These are phyloP conservation scores for Phialophora tarda DNA, from an alignment of 2,329 filamentous ascomycete species.

Conservation along the genomic window DNA sequence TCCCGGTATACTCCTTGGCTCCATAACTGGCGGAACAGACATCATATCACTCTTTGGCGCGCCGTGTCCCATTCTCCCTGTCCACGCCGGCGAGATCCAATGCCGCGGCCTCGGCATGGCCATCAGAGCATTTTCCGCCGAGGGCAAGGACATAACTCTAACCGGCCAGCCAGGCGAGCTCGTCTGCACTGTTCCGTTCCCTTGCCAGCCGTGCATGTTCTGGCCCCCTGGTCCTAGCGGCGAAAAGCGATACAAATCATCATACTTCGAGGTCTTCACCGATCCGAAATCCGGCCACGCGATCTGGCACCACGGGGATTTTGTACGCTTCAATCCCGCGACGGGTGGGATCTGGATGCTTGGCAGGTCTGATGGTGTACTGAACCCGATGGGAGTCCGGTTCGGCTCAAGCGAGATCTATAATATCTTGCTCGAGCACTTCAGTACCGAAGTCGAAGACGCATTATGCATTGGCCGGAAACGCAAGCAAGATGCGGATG, in stretches of 20 bases:
- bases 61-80: slow-evolving; percentile 76
- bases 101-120: slow-evolving; percentile 80
- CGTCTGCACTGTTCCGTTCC: slow-evolving; percentile 84
- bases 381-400: slow-evolving; percentile 88
- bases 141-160: slow-evolving; percentile 62
- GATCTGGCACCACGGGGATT: slow-evolving; percentile 93
- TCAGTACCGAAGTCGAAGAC: slow-evolving; percentile 77
- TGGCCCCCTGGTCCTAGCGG: slow-evolving; percentile 71
- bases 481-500: slow-evolving; percentile 73
- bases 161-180: slow-evolving; percentile 80
- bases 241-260: slow-evolving; percentile 75
- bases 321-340: slow-evolving; percentile 71
- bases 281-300: slow-evolving; percentile 48
- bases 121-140: slow-evolving; percentile 62
- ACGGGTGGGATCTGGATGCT: slow-evolving; percentile 88
- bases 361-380: slow-evolving; percentile 85
- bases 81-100: slow-evolving; percentile 76
- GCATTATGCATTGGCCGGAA: slow-evolving; percentile 85
- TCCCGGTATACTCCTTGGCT: slow-evolving; percentile 78
- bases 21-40: slow-evolving; percentile 94
- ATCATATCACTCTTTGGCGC: slow-evolving; percentile 95
- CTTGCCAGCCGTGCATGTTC: slow-evolving; percentile 88
- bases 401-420: slow-evolving; percentile 97
- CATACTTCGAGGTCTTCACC: slow-evolving; percentile 86
- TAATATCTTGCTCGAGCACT: slow-evolving; percentile 86